Conservation (phyloP, 208 protist species). For the Wallacemonas sp. region DNA sequence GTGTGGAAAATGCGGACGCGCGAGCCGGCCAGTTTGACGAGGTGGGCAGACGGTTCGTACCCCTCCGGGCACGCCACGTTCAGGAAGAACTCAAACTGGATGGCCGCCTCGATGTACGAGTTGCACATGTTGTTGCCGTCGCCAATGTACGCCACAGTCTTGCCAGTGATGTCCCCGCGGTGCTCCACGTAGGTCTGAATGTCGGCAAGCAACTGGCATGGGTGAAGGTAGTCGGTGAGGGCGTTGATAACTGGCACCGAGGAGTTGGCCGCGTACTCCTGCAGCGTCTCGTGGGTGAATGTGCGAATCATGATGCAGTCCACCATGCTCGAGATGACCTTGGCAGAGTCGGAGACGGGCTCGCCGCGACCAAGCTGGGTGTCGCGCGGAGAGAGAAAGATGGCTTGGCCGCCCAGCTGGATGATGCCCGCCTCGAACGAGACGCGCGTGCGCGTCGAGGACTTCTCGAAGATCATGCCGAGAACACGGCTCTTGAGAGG, state of each 20-base stretch:
- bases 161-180: neutral
- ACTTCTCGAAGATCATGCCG: conserved; percentile 9
- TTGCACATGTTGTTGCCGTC: conserved; percentile 9
- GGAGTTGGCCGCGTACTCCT: conserved; percentile 6
- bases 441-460: neutral
- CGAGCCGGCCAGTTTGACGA: neutral
- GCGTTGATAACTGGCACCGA: conserved; percentile 6
- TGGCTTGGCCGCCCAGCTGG: conserved; percentile 1
- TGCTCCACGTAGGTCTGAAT: conserved; percentile 1
- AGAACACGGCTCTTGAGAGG: conserved; percentile 3
- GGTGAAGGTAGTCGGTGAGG: conserved; percentile 7
- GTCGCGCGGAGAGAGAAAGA: conserved; percentile 3
- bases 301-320: conserved; percentile 7
- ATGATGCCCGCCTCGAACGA: conserved; percentile 4
- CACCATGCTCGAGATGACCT: conserved; percentile 3
- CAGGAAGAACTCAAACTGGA: conserved; percentile 5
- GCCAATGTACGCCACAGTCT: conserved; percentile 6
- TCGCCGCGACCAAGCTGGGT: conserved; percentile 3
- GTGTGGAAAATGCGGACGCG: neutral
- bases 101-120: conserved; percentile 4
- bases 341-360: conserved; percentile 1
- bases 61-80: conserved; percentile 3
- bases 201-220: conserved; percentile 1
- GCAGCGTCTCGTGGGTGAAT: neutral
- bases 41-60: neutral